phyloP scores from a whole-genome alignment of 345 rosid species.

The Brassica nigra region DNA sequence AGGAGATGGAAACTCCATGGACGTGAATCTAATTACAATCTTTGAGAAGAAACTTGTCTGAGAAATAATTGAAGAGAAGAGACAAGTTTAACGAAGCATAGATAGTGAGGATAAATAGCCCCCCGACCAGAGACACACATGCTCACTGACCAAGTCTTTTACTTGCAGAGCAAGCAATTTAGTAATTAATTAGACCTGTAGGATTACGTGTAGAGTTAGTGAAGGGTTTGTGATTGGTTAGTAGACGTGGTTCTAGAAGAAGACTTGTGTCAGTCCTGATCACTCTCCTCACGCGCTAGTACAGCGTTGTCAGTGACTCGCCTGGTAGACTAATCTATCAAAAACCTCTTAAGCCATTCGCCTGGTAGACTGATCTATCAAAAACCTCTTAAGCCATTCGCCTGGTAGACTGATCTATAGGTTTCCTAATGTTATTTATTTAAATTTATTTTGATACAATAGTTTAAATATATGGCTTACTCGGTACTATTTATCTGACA shows the following conservation, averaged over 20 bases:
- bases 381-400: neutral
- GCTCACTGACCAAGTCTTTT: neutral
- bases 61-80: neutral
- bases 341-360: neutral
- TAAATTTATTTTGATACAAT: no score
- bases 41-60: neutral
- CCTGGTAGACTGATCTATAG: neutral
- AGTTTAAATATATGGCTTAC: no score
- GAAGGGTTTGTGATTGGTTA: slow-evolving; percentile 6
- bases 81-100: neutral
- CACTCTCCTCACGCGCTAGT: neutral
- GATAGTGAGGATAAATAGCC: neutral
- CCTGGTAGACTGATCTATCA: neutral
- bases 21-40: neutral
- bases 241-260: neutral
- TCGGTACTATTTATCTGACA: no score
- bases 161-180: slow-evolving; percentile 15
- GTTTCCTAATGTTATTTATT: no score
- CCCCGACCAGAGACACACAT: neutral
- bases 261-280: neutral
- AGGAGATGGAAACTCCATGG: slow-evolving; percentile 22
- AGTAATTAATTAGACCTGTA: neutral
- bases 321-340: neutral
- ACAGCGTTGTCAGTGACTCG: neutral
- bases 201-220: neutral